Percentiles rank a stretch among this genome's conserved stretches.
These are phyloP conservation scores for Sarocladiaceae sp. DNA, from an alignment of 2,329 filamentous ascomycete genomes.

Conservation along the genomic window DNA sequence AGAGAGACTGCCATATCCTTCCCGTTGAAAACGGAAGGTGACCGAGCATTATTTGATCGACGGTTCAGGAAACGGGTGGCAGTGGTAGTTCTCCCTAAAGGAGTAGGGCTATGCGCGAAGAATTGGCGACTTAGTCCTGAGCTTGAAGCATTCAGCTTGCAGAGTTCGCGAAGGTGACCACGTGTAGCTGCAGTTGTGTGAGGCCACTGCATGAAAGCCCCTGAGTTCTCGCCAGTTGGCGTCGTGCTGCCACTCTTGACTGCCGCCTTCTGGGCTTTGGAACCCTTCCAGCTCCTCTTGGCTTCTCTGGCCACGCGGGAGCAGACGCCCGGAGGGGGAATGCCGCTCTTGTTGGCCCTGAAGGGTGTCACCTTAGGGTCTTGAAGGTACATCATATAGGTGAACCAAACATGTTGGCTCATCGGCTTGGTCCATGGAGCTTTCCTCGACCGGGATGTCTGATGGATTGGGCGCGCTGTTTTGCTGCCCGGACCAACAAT, in stretches of 20 bases:
- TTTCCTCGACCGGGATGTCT: constrained; percentile 33
- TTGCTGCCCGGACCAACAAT: not conserved
- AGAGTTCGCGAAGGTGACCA: constrained; percentile 56
- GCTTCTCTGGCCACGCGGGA: constrained; percentile 59
- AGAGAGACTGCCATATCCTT: constrained; percentile 59
- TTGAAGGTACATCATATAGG: constrained; percentile 57
- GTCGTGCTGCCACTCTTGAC: constrained; percentile 46
- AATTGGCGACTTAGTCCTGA: constrained; percentile 37
- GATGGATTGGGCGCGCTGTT: not conserved
- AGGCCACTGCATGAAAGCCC: constrained; percentile 54
- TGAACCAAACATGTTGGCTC: constrained; percentile 60
- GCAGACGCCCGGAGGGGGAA: constrained; percentile 60
- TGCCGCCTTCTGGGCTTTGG: constrained; percentile 31
- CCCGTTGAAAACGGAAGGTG: constrained; percentile 47
- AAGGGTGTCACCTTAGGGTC: constrained; percentile 64
- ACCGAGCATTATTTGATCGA: constrained; percentile 39
- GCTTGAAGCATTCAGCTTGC: constrained; percentile 46
- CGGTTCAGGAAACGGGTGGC: constrained; percentile 44
- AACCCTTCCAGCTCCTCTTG: constrained; percentile 60
- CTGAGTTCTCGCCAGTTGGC: constrained; percentile 41
- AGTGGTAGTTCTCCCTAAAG: constrained; percentile 39
- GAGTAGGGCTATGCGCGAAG: constrained; percentile 48
- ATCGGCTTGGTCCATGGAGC: constrained; percentile 59
- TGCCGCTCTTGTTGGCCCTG: constrained; percentile 54
- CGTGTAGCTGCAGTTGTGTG: constrained; percentile 58